Evolutionary conservation across 1,139 yeast species (phyloP).

Genomic region (Yamadazyma taylorii): DNA sequence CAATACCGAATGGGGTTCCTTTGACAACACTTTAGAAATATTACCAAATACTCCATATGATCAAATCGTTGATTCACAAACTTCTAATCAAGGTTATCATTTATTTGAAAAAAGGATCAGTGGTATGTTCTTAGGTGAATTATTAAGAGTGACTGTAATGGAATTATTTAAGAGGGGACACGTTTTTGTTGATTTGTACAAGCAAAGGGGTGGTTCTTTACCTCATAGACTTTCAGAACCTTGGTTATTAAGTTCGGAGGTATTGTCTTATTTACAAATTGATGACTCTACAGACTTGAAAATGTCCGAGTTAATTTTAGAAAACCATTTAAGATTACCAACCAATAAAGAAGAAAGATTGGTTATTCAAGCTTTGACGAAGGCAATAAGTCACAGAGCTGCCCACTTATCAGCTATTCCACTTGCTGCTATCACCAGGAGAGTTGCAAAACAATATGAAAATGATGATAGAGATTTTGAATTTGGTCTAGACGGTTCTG

Average conservation of each 20-base stretch:
- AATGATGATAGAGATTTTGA: conserved; percentile 71
- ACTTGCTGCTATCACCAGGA: conserved; percentile 65
- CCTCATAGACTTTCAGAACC: conserved; percentile 72
- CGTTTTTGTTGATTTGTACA: conserved; percentile 54
- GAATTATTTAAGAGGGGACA: conserved; percentile 62
- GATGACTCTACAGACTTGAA: conserved; percentile 72
- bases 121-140: conserved; percentile 93
- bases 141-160: conserved; percentile 68
- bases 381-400: conserved; percentile 80
- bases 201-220: conserved; percentile 50
- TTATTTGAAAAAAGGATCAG: conserved; percentile 90
- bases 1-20: conserved; percentile 97
- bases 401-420: conserved; percentile 88
- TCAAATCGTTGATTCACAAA: conserved; percentile 60
- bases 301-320: conserved; percentile 63
- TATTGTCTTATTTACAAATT: conserved; percentile 76
- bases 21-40: conserved; percentile 72
- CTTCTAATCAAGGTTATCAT: conserved; percentile 85
- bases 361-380: conserved; percentile 69
- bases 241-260: conserved; percentile 80
- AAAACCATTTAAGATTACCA: conserved; percentile 64
- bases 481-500: conserved; percentile 93
- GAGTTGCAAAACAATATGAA: conserved; percentile 43
- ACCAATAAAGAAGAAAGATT: conserved; percentile 67
- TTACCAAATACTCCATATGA: conserved; percentile 81